phyloP scores from a whole-genome alignment of 2,329 filamentous ascomycete species.

The Fusarium nanum region DNA sequence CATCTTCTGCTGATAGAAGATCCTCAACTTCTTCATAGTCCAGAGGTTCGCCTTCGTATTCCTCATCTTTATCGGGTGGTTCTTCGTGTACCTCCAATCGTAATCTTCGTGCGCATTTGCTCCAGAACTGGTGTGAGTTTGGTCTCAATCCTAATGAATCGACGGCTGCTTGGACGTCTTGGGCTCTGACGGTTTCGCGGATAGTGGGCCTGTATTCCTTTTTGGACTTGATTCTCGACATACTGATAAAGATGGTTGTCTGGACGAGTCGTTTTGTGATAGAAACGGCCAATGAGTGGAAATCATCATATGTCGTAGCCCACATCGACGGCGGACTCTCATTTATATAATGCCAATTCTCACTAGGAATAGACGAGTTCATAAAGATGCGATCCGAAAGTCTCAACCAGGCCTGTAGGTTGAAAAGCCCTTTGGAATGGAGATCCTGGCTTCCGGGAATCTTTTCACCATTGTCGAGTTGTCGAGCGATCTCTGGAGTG shows the following conservation, averaged over 20 bases:
- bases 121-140: constrained; percentile 59
- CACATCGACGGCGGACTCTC: constrained; percentile 76
- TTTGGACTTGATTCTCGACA: constrained; percentile 72
- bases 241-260: constrained; percentile 75
- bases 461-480: constrained; percentile 44
- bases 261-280: constrained; percentile 78
- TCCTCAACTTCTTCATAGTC: constrained; percentile 37
- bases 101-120: constrained; percentile 60
- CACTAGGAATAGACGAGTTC: constrained; percentile 71
- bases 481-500: constrained; percentile 53
- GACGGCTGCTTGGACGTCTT: constrained; percentile 63
- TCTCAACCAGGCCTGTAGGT: constrained; percentile 68
- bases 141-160: constrained; percentile 58
- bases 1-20: constrained; percentile 15
- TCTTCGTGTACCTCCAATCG: constrained; percentile 61
- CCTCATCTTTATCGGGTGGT: constrained; percentile 39
- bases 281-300: constrained; percentile 74
- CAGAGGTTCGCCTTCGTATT: constrained; percentile 36
- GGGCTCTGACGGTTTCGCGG: constrained; percentile 52
- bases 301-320: constrained; percentile 79
- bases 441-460: constrained; percentile 47
- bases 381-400: constrained; percentile 79
- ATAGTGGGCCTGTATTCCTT: constrained; percentile 47
- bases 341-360: constrained; percentile 75
- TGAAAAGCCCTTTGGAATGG: constrained; percentile 68